Evolutionary conservation across 257 asterid species (phyloP), one percentile per base, ranked within the genome.

Genomic region (Lycium barbarum): DNA sequence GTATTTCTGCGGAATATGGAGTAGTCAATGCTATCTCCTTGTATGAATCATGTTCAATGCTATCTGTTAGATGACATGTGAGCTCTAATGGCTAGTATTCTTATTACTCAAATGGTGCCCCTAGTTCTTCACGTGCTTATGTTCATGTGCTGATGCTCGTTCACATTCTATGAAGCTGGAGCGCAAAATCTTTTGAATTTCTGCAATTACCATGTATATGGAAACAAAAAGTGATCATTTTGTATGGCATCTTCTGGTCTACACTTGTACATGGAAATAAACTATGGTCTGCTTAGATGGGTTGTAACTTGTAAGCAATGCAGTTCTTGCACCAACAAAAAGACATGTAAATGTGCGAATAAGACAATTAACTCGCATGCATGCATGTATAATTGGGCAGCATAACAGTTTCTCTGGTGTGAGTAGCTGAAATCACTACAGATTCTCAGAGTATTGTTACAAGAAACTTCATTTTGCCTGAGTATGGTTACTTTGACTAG

Each of bases 211-310:
- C 0, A n/a, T 72, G 38, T 72, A 45, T n/a, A 51, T 76, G 0
- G 45, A 74, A 49, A 74, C 62, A 22, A 47, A n/a, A 49, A 76
- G 0, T 76, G 62, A 49, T 26, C 62, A 13, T 74, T 47, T 74
- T 74, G 81, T 61, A 74, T 74, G 61, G 61, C 9, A 74, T 49
- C 43, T 74, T 20, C 62, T 22, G n/a, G n/a, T 49, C 18, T 47
- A 74, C 80, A 20, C 6, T 74, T 51, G 2, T 22, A 26, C 9
- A 15, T 51, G 61, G 81, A 26, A 49, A 51, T 15, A 74, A 49
- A 49, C 1, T 53, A 49, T 74, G 20, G 3, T 49, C 59, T 12
- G 47, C 82, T 14, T 76, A 53, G 49, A 76, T 51, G 49, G 26
- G 47, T 53, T 76, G 63, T 53, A 76, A 3, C 26, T 76, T 7